Percentiles rank a stretch among this genome's conserved stretches.
These are phyloP conservation scores for Cystoderma amianthinum DNA, from an alignment of 768 basidiomycete genomes.

Conservation along the genomic window DNA sequence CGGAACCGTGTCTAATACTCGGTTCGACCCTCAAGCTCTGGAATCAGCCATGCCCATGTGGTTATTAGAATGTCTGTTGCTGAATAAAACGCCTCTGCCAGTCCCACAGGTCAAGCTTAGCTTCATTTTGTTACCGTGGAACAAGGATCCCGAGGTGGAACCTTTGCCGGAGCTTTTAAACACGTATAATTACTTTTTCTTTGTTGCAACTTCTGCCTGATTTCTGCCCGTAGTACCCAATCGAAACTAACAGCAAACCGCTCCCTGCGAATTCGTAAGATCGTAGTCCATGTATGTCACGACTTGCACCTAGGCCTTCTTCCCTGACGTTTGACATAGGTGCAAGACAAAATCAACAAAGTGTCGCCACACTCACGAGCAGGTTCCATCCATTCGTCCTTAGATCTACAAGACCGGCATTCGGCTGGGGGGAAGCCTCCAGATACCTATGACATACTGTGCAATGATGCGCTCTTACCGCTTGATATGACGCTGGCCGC, in stretches of 20 bases:
- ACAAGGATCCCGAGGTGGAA: conserved; percentile 48
- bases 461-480: conserved; percentile 79
- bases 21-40: conserved; percentile 35
- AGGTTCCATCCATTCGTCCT: conserved; percentile 27
- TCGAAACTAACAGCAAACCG: conserved; percentile 86
- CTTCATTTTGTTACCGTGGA: conserved; percentile 83
- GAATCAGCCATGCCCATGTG: conserved; percentile 83
- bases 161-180: conserved; percentile 78
- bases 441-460: conserved; percentile 80
- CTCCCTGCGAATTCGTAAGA: conserved; percentile 79
- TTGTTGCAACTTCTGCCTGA: conserved; percentile 1
- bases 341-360: conserved; percentile 78
- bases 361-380: conserved; percentile 25
- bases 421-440: conserved; percentile 23
- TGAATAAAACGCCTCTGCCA: conserved; percentile 47
- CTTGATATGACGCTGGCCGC: conserved; percentile 87
- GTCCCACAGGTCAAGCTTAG: conserved; percentile 69
- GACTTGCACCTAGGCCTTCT: background rate
- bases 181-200: conserved; percentile 47
- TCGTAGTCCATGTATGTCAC: conserved; percentile 66
- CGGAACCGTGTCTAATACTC: conserved; percentile 52
- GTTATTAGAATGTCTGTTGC: conserved; percentile 81
- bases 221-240: conserved; percentile 42
- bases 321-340: too few species aligned
- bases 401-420: conserved; percentile 15